A percentile compares a stretch with the other conserved stretches of the same genome.
Conservation (phyloP, 2,329 filamentous ascomycete genomes). For the Microdochium nivale region DNA sequence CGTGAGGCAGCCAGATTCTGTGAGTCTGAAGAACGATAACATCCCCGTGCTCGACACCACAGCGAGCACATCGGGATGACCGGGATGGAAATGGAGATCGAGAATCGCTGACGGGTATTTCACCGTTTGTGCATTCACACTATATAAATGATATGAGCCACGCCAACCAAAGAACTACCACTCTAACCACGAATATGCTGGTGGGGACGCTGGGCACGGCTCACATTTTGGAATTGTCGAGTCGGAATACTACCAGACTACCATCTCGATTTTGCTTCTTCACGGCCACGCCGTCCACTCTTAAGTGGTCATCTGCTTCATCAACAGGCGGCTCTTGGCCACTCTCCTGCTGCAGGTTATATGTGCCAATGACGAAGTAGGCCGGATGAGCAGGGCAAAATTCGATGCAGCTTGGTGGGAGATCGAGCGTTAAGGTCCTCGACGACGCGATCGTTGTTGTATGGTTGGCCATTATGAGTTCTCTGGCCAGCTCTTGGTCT, state of each 20-base stretch:
- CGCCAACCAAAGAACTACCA: constrained; percentile 8
- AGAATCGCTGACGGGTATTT: constrained; percentile 66
- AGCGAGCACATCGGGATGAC: constrained; percentile 49
- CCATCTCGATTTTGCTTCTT: constrained; percentile 52
- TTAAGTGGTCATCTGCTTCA: constrained; percentile 11
- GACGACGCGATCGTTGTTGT: constrained; percentile 28
- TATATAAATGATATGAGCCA: constrained; percentile 20
- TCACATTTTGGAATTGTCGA: constrained; percentile 48
- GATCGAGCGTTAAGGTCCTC: constrained; percentile 45
- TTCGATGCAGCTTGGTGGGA: constrained; percentile 71
- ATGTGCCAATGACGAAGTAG: constrained; percentile 76
- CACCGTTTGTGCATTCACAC: constrained; percentile 48
- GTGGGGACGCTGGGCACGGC: constrained; percentile 16
- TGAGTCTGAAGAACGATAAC: constrained; percentile 54
- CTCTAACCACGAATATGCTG: neutral
- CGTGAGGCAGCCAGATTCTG: constrained; percentile 3
- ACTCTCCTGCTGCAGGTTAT: constrained; percentile 55
- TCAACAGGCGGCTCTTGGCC: constrained; percentile 11
- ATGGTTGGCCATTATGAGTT: constrained; percentile 8
- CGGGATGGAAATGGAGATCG: constrained; percentile 72
- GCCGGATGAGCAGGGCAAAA: constrained; percentile 55
- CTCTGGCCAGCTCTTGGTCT: constrained; percentile 4
- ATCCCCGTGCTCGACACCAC: constrained; percentile 71
- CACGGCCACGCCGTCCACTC: constrained; percentile 1
- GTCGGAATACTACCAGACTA: constrained; percentile 58